Percentiles rank a stretch among this genome's conserved stretches.
Conservation (phyloP, 2,329 filamentous ascomycete species). For the Pestalotiopsis sp. region DNA sequence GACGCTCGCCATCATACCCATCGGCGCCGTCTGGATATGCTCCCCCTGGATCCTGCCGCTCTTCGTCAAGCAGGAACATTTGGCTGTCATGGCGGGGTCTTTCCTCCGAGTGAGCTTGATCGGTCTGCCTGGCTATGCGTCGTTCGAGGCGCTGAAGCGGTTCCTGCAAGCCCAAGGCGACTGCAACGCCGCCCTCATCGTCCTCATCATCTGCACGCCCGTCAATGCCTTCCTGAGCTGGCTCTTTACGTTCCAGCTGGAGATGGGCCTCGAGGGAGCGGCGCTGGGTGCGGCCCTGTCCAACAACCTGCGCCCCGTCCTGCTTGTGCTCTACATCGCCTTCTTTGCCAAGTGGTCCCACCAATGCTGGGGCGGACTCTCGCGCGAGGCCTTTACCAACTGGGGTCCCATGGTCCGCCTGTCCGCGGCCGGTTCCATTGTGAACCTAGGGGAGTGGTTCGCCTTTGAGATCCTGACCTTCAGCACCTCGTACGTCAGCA, state of each 20-base stretch:
- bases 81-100: constrained; percentile 48
- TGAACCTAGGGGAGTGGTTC: constrained; percentile 42
- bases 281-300: constrained; percentile 49
- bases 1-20: constrained; percentile 44
- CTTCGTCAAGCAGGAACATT: constrained; percentile 45
- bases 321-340: constrained; percentile 46
- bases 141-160: constrained; percentile 54
- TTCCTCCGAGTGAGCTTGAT: constrained; percentile 49
- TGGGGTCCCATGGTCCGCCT: constrained; percentile 42
- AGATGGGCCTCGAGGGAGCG: constrained; percentile 50
- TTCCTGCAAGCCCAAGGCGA: constrained; percentile 56
- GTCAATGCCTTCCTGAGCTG: constrained; percentile 50
- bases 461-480: constrained; percentile 45
- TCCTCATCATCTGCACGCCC: constrained; percentile 47
- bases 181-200: constrained; percentile 48
- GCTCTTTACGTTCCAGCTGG: constrained; percentile 41
- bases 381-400: constrained; percentile 32
- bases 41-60: constrained; percentile 45
- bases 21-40: constrained; percentile 47
- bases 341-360: constrained; percentile 39
- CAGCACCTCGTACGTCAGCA: constrained; percentile 44
- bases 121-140: constrained; percentile 52
- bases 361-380: constrained; percentile 46
- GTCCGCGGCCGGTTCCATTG: constrained; percentile 37
- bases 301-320: constrained; percentile 46